These are phyloP conservation scores for Penicillium soppii DNA, from an alignment of 495 filamentous ascomycete genomes.

Conservation along the genomic window DNA sequence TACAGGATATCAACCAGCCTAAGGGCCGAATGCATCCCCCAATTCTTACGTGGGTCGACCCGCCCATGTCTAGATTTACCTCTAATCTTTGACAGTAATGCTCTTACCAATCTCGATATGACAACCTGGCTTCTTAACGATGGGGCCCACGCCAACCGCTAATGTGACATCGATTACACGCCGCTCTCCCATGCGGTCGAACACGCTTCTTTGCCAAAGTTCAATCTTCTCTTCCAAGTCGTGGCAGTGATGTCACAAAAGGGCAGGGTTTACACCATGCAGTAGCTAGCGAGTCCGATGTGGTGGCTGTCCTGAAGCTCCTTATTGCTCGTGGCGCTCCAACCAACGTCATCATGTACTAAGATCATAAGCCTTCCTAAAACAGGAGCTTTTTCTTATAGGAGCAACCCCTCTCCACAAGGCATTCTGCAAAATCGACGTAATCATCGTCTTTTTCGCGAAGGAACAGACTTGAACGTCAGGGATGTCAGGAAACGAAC, in stretches of 20 bases:
- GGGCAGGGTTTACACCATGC: conserved; percentile 22
- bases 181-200: conserved; percentile 22
- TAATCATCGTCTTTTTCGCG: not conserved
- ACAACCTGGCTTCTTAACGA: conserved; percentile 22
- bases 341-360: conserved; percentile 14
- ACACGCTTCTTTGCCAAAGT: conserved; percentile 12
- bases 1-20: too few species aligned
- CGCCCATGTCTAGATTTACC: too few species aligned
- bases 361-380: conserved; percentile 16
- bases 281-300: conserved; percentile 13
- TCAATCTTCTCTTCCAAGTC: conserved; percentile 14
- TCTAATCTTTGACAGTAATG: conserved; percentile 14
- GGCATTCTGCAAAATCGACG: conserved; percentile 2
- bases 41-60: too few species aligned
- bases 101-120: conserved; percentile 19
- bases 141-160: conserved; percentile 21
- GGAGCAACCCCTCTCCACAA: conserved; percentile 19
- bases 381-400: conserved; percentile 12
- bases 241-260: conserved; percentile 19
- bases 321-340: conserved; percentile 12
- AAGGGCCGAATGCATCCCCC: too few species aligned
- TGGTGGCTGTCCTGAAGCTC: conserved; percentile 14
- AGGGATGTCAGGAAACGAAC: not conserved
- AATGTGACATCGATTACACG: conserved; percentile 18
- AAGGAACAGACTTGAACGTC: not conserved